Evolutionary conservation across 768 basidiomycete genomes (phyloP), one percentile per base, ranked within the genome.

Genomic region (Rhodotorula graminis): DNA sequence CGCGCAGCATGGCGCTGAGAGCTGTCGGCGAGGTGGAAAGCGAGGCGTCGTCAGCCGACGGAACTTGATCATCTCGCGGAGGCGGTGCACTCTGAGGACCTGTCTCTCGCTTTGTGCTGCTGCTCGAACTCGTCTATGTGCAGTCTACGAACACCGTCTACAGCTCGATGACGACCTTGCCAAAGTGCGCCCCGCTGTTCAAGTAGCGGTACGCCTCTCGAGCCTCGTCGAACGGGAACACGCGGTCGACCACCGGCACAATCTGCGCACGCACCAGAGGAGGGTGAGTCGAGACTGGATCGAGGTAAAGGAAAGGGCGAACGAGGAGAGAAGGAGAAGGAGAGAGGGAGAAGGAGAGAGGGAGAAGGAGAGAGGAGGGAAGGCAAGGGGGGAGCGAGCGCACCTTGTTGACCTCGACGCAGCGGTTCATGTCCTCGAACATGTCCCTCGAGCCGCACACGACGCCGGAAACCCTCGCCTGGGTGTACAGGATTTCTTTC

Each of bases 101-200:
- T n/a, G n/a, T n/a, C n/a, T 25, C 25, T 46, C 44, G 37, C 37
- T 37, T 4, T 37, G 4, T 23, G 47, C 19, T 21, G 19, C 18
- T 3, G 19, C 21, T 3, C 1, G 21, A 23, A 21, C 19, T 19
- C 47, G 47, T 49, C 47, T 49, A 49, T 49, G n/a, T n/a, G 47
- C 23, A 49, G 4, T 49, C 23, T 49, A 19, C 23, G 19, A 15
- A 25, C 50, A 15, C 2, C n/a, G 23, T 23, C 57, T 21, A 37
- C 53, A 87, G 84, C 80, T 83, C 83, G 70, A 87, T 85, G 27
- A 86, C 85, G 25, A 88, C 83, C 80, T 89, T 88, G 25, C 88
- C 88, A 31, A 87, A 84, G 77, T 88, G 86, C 69, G 83, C 82
- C 71, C 87, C 86, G 2, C 83, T 84, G 70, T 84, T 82, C 31